These are phyloP conservation scores for Candida endomychidarum DNA, from an alignment of 805 yeast genomes.

Conservation along the genomic window DNA sequence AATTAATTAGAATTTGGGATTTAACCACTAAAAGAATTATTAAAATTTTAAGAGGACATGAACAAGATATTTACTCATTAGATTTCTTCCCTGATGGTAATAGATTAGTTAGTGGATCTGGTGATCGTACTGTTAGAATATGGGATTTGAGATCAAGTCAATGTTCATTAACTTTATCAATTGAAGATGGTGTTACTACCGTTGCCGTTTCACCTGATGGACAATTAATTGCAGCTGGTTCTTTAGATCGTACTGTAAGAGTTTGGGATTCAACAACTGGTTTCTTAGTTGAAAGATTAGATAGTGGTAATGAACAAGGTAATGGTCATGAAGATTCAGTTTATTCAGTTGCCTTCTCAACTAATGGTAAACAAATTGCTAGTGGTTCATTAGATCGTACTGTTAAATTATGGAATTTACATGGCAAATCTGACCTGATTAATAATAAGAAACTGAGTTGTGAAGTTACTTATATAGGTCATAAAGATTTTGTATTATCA, in stretches of 20 bases:
- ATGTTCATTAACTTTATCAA: slow-evolving; percentile 82
- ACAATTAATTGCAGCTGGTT: slow-evolving; percentile 91
- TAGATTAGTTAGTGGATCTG: slow-evolving; percentile 91
- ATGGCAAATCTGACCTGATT: slow-evolving; percentile 42
- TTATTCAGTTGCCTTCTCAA: slow-evolving; percentile 89
- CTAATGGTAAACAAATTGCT: slow-evolving; percentile 87
- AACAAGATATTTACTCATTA: slow-evolving; percentile 94
- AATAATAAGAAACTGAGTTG: slow-evolving; percentile 53
- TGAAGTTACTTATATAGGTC: slow-evolving; percentile 92
- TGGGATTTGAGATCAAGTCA: slow-evolving; percentile 94
- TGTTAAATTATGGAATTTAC: slow-evolving; percentile 92
- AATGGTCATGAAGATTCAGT: slow-evolving; percentile 97
- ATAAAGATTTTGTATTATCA: slow-evolving; percentile 90
- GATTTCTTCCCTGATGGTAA: slow-evolving; percentile 95
- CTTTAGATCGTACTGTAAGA: slow-evolving; percentile 90
- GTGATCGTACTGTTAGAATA: slow-evolving; percentile 93
- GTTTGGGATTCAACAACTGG: slow-evolving; percentile 97
- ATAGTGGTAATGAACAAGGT: slow-evolving; percentile 81
- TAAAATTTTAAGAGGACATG: slow-evolving; percentile 87
- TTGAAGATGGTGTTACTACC: slow-evolving; percentile 97
- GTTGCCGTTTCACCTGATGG: slow-evolving; percentile 98
- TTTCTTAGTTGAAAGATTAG: slow-evolving; percentile 86
- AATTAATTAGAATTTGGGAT: slow-evolving; percentile 94
- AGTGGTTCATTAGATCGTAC: slow-evolving; percentile 95
- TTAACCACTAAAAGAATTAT: slow-evolving; percentile 80